These are phyloP conservation scores for Pterocarpus macrocarpus DNA, from an alignment of 306 rosid genomes.

Conservation along the genomic window DNA sequence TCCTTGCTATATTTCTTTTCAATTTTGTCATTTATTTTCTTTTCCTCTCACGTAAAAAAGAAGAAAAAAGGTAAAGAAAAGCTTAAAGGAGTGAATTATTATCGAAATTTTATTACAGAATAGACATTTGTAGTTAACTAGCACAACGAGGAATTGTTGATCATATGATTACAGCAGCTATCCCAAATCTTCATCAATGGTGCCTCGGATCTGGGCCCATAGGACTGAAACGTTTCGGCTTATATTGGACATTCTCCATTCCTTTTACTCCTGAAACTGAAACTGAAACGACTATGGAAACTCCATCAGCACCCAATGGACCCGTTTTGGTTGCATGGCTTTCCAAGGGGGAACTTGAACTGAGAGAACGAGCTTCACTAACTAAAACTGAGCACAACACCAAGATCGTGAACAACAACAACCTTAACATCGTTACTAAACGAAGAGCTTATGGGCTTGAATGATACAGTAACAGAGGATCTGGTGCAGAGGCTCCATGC, in stretches of 20 bases:
- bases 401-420: slow-evolving; percentile 35
- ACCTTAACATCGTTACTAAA: slow-evolving; percentile 5
- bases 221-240: slow-evolving; percentile 34
- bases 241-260: not conserved
- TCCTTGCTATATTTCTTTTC: too few relatives aligned
- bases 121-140: not conserved
- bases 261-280: slow-evolving; percentile 19
- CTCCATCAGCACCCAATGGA: not conserved
- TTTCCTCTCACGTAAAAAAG: too few relatives aligned
- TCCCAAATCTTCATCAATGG: slow-evolving; percentile 12
- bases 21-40: too few relatives aligned
- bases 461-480: too few relatives aligned
- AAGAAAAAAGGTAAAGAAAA: too few relatives aligned
- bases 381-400: not conserved
- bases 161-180: not conserved
- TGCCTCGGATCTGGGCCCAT: slow-evolving; percentile 44
- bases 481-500: not conserved
- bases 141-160: not conserved
- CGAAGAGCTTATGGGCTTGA: not conserved
- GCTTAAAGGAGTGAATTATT: not conserved
- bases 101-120: not conserved
- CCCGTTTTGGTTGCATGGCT: slow-evolving; percentile 4
- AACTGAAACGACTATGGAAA: not conserved
- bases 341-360: not conserved
- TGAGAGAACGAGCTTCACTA: slow-evolving; percentile 35